These are phyloP conservation scores for Claviceps pusilla DNA, from an alignment of 2,329 filamentous ascomycete genomes.

Conservation along the genomic window DNA sequence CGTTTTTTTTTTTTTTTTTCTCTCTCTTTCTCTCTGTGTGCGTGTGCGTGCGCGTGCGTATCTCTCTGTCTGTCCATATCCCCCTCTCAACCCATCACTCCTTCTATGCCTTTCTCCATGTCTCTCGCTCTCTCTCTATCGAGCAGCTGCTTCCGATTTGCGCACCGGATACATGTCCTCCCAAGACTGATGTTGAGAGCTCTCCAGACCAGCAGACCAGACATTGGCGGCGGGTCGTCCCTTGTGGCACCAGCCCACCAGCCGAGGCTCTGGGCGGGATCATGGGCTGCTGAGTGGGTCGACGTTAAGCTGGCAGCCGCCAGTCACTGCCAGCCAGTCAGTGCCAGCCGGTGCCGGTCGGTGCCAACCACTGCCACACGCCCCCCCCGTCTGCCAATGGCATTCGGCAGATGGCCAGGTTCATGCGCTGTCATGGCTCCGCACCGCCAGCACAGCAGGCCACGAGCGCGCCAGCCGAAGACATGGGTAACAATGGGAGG, in stretches of 20 bases:
- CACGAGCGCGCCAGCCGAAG: background rate
- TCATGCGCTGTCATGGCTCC: conserved; percentile 1
- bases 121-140: too few relatives aligned
- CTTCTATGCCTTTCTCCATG: too few relatives aligned
- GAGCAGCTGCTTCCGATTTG: too few relatives aligned
- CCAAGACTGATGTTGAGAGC: too few relatives aligned
- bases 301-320: background rate
- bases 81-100: too few relatives aligned
- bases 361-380: background rate
- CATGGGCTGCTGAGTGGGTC: background rate
- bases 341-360: background rate
- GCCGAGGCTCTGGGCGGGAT: background rate
- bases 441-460: conserved; percentile 3
- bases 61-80: too few relatives aligned
- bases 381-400: background rate
- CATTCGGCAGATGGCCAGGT: background rate
- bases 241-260: conserved; percentile 1
- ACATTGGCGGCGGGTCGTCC: conserved; percentile 6
- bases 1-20: too few relatives aligned
- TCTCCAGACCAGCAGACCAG: conserved; percentile 2
- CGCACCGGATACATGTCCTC: too few relatives aligned
- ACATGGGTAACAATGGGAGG: background rate
- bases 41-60: too few relatives aligned
- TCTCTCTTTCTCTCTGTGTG: too few relatives aligned
- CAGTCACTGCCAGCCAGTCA: background rate